phyloP scores from a whole-genome alignment of 768 basidiomycete species.

The Phlegmacium glaucopus region DNA sequence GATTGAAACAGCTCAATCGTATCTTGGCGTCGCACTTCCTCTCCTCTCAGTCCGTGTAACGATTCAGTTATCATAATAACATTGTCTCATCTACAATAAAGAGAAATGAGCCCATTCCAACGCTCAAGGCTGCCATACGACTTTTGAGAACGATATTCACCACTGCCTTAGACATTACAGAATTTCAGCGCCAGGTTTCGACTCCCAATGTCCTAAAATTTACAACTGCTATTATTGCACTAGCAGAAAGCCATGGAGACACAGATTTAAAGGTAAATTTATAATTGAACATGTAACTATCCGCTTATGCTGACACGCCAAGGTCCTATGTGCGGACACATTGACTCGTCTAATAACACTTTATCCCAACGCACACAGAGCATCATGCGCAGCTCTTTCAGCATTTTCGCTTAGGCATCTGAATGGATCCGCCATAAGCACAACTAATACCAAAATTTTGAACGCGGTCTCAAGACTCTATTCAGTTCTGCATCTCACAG shows the following conservation, averaged over 20 bases:
- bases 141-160: constrained; percentile 63
- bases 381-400: constrained; percentile 50
- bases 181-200: constrained; percentile 79
- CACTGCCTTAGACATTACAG: constrained; percentile 55
- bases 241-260: constrained; percentile 51
- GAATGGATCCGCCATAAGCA: constrained; percentile 46
- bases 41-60: constrained; percentile 62
- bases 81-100: constrained; percentile 29
- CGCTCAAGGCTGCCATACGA: constrained; percentile 60
- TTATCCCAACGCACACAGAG: constrained; percentile 67
- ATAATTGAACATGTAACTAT: background rate
- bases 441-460: constrained; percentile 36
- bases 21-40: constrained; percentile 65
- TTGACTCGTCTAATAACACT: constrained; percentile 54
- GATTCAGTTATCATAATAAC: constrained; percentile 14
- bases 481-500: constrained; percentile 61
- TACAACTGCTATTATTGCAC: constrained; percentile 49
- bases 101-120: constrained; percentile 67
- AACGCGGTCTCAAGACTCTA: constrained; percentile 56
- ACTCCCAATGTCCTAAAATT: constrained; percentile 73
- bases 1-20: constrained; percentile 68
- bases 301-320: background rate
- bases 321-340: constrained; percentile 46
- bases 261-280: constrained; percentile 50
- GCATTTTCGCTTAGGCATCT: constrained; percentile 53